phyloP scores from a whole-genome alignment of 1,284 basidiomycete genomes.

The Malassezia sp. region DNA sequence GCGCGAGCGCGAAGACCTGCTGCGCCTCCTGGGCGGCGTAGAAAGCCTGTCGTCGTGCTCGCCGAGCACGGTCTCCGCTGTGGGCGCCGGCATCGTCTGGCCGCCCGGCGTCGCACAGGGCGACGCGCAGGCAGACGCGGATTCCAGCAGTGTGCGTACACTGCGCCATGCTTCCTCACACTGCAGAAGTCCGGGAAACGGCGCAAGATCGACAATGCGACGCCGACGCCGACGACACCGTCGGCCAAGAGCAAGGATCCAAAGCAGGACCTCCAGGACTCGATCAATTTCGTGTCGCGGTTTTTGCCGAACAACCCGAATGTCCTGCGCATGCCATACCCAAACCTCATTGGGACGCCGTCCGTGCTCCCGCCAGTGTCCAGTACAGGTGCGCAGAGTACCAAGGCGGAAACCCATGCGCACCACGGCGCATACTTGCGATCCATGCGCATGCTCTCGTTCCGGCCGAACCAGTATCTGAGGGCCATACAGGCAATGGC shows the following conservation, averaged over 20 bases:
- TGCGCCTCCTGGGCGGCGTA: conserved; percentile 58
- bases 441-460: conserved; percentile 37
- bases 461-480: conserved; percentile 30
- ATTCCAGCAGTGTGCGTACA: too few relatives aligned
- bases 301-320: conserved; percentile 22
- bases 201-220: conserved; percentile 18
- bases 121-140: background rate
- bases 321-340: conserved; percentile 27
- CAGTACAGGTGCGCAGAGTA: conserved; percentile 11
- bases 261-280: conserved; percentile 36
- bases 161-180: too few relatives aligned
- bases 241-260: conserved; percentile 26
- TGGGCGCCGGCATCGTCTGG: conserved; percentile 34
- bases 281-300: conserved; percentile 37
- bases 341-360: conserved; percentile 38
- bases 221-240: too few relatives aligned
- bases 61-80: conserved; percentile 30
- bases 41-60: conserved; percentile 37
- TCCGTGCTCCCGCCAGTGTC: conserved; percentile 35
- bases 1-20: conserved; percentile 76
- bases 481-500: conserved; percentile 33
- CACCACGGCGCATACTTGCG: conserved; percentile 43
- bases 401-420: conserved; percentile 15
- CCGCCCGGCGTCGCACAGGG: background rate
- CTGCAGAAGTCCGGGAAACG: too few relatives aligned